phyloP scores from a whole-genome alignment of 495 filamentous ascomycete species.

The Daldinia concentrica region DNA sequence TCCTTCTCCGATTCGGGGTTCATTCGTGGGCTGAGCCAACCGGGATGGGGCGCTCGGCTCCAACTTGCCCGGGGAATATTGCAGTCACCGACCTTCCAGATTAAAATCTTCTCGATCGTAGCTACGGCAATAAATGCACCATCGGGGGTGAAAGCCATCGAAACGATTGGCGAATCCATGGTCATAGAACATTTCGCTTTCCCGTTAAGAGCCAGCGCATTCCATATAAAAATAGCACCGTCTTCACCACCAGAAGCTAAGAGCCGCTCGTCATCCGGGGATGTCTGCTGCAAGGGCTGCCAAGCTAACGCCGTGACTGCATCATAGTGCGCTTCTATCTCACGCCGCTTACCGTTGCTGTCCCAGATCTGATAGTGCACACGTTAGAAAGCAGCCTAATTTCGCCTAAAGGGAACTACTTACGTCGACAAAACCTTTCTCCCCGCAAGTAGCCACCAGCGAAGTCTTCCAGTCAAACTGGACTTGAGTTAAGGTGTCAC shows the following conservation, averaged over 20 bases:
- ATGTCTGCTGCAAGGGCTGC: slow-evolving; percentile 56
- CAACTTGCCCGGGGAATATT: slow-evolving; percentile 72
- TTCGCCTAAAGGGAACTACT: slow-evolving; percentile 34
- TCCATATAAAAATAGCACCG: slow-evolving; percentile 75
- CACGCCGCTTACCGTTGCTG: slow-evolving; percentile 52
- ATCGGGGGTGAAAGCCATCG: slow-evolving; percentile 75
- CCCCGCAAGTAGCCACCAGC: slow-evolving; percentile 59
- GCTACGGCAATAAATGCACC: slow-evolving; percentile 76
- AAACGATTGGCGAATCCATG: slow-evolving; percentile 66
- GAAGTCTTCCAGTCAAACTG: slow-evolving; percentile 58
- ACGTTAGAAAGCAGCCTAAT: slow-evolving; percentile 24
- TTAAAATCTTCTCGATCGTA: slow-evolving; percentile 68
- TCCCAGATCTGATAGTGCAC: slow-evolving; percentile 59
- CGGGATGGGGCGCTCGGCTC: slow-evolving; percentile 58
- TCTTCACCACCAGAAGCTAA: slow-evolving; percentile 66
- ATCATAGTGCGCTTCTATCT: slow-evolving; percentile 61
- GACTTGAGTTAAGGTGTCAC: slow-evolving; percentile 57
- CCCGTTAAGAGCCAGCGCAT: slow-evolving; percentile 63
- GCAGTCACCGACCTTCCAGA: slow-evolving; percentile 77
- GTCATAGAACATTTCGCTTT: slow-evolving; percentile 67
- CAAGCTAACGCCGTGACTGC: slow-evolving; percentile 59
- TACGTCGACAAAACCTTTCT: slow-evolving; percentile 63
- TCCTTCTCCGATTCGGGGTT: slow-evolving; percentile 58
- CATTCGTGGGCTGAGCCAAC: slow-evolving; percentile 60
- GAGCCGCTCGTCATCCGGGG: slow-evolving; percentile 56